Evolutionary conservation across 768 basidiomycete genomes (phyloP).

Genomic region (Naganishia vaughanmartiniae): DNA sequence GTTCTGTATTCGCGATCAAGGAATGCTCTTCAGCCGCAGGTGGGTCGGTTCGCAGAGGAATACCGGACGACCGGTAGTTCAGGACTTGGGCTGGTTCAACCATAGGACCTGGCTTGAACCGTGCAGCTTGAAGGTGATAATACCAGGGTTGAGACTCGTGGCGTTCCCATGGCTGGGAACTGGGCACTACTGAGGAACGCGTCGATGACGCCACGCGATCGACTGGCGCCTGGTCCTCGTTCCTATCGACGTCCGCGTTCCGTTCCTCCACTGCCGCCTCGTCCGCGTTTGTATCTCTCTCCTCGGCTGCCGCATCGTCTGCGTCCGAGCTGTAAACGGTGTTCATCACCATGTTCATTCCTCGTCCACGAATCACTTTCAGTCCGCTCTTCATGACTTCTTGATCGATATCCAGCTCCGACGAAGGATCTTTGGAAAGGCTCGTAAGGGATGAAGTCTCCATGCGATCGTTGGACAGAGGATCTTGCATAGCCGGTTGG

Average conservation of each 20-base stretch:
- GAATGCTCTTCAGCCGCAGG: not conserved
- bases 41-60: not conserved
- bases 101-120: not conserved
- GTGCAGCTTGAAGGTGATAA: not conserved
- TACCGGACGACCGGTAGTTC: not conserved
- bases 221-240: not conserved
- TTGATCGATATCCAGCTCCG: not conserved
- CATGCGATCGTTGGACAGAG: not conserved
- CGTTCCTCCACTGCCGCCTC: too few species aligned
- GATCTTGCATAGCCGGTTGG: not conserved
- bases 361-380: not conserved
- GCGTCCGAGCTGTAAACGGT: slow-evolving; percentile 3
- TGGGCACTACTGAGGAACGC: not conserved
- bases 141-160: not conserved
- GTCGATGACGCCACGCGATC: not conserved
- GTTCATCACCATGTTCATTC: not conserved
- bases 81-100: not conserved
- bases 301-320: too few species aligned
- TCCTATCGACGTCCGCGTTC: too few species aligned
- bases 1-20: not conserved
- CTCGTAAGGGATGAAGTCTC: slow-evolving; percentile 20
- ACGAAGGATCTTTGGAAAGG: slow-evolving; percentile 6
- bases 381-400: not conserved
- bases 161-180: not conserved
- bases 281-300: too few species aligned